A percentile compares a stretch with the other conserved stretches of the same genome.
Evolutionary conservation across 2,329 filamentous ascomycete genomes (phyloP).

Genomic region (Phialocephala subalpina): DNA sequence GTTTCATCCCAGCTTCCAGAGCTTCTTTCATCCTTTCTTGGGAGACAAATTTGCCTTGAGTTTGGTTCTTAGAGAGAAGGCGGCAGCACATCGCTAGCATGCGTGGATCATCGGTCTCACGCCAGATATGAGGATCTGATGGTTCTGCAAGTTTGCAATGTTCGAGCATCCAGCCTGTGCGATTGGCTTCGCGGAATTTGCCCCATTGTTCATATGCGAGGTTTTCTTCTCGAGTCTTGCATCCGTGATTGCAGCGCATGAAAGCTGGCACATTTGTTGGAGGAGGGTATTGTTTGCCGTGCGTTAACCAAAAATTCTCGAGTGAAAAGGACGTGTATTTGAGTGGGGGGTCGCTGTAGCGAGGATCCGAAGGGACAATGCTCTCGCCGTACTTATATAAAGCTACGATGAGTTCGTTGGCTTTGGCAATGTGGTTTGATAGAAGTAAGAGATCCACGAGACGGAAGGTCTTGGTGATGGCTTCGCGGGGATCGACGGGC

Average conservation of each 20-base stretch:
- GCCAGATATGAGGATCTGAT: conserved; percentile 24
- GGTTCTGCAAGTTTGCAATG: conserved; percentile 25
- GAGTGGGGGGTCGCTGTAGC: not conserved
- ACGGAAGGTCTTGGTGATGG: conserved; percentile 11
- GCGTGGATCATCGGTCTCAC: conserved; percentile 21
- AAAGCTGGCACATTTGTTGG: not conserved
- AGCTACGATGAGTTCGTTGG: conserved; percentile 18
- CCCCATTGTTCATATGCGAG: conserved; percentile 4
- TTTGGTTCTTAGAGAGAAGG: conserved; percentile 24
- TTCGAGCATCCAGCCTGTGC: conserved; percentile 28
- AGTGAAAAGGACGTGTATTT: not conserved
- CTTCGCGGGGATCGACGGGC: conserved; percentile 10
- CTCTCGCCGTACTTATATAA: conserved; percentile 8
- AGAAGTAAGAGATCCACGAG: conserved; percentile 23
- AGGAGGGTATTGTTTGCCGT: not conserved
- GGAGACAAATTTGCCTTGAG: conserved; percentile 12
- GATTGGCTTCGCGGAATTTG: conserved; percentile 25
- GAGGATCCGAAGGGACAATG: not conserved
- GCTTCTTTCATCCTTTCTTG: conserved; percentile 9
- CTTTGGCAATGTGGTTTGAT: conserved; percentile 20
- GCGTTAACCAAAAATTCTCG: conserved; percentile 10
- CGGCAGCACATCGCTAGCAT: conserved; percentile 28
- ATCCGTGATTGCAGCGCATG: not conserved
- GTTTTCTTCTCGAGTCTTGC: not conserved
- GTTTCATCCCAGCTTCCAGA: conserved; percentile 16